Evolutionary conservation across 176 grass and related monocot genomes (phyloP).

Genomic region (Musa acuminata): DNA sequence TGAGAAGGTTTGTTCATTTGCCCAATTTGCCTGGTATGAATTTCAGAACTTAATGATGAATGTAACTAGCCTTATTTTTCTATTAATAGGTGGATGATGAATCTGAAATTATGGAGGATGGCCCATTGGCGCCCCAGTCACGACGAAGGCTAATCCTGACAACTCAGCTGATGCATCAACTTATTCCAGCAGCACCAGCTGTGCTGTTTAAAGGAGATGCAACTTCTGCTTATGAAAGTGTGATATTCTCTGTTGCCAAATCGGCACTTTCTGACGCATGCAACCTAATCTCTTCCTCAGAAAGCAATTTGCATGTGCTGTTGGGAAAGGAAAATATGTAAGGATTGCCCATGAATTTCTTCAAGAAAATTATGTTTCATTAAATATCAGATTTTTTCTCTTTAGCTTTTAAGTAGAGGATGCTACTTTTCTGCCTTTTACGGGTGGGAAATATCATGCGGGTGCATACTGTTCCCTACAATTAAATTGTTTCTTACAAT

Average conservation of each 20-base stretch:
- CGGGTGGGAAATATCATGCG: not conserved
- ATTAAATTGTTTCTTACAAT: not conserved
- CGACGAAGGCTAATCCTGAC: conserved; percentile 33
- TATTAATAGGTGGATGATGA: conserved; percentile 29
- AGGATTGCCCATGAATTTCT: not conserved
- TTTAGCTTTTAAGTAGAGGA: not conserved
- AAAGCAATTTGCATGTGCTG: not conserved
- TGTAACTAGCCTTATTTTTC: not conserved
- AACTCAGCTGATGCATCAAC: conserved; percentile 29
- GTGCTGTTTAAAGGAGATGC: conserved; percentile 22
- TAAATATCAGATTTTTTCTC: not conserved
- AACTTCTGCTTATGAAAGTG: conserved; percentile 25
- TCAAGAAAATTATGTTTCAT: not conserved
- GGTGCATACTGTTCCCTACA: not conserved
- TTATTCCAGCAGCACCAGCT: conserved; percentile 27
- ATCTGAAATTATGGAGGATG: conserved; percentile 23
- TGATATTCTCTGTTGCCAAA: conserved; percentile 27
- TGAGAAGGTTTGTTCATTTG: conserved; percentile 26
- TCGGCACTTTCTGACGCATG: conserved; percentile 31
- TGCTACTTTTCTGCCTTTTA: not conserved
- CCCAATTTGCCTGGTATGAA: not conserved
- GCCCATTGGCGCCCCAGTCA: not conserved
- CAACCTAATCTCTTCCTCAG: conserved; percentile 11
- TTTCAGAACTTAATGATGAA: not conserved
- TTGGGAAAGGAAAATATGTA: conserved; percentile 14